A percentile compares a stretch with the other conserved stretches of the same genome.
These are phyloP conservation scores for Malus hybrid DNA, from an alignment of 331 rosid species.

Conservation along the genomic window DNA sequence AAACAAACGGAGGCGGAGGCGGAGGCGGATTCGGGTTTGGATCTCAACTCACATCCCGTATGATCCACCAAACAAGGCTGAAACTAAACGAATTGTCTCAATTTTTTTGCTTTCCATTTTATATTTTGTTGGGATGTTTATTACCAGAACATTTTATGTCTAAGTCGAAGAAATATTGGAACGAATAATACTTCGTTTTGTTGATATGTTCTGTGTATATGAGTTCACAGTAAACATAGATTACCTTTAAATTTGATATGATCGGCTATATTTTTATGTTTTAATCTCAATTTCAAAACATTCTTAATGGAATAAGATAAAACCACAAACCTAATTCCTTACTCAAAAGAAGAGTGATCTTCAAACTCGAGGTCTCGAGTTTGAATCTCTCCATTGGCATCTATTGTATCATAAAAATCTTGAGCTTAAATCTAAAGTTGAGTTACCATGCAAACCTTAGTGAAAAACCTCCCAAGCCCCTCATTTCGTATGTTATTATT, in stretches of 20 bases:
- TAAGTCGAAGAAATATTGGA: not conserved
- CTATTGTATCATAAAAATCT: too few relatives aligned
- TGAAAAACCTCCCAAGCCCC: too few relatives aligned
- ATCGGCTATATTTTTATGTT: not conserved
- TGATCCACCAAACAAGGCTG: not conserved
- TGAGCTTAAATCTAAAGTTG: not conserved
- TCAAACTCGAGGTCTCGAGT: rapidly evolving
- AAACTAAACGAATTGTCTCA: not conserved
- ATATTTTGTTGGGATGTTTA: not conserved
- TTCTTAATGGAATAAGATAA: too few relatives aligned
- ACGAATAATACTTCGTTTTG: not conserved
- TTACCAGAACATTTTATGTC: not conserved
- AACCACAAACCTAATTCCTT: too few relatives aligned
- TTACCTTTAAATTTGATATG: not conserved
- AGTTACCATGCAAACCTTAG: not conserved
- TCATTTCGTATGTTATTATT: too few relatives aligned
- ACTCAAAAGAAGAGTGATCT: not conserved
- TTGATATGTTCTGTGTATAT: not conserved
- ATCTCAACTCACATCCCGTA: constrained; percentile 27
- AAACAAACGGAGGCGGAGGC: not conserved
- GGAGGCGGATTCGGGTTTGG: constrained; percentile 17
- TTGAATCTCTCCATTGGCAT: too few relatives aligned
- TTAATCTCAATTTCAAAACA: not conserved
- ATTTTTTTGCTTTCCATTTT: not conserved
- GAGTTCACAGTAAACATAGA: too few relatives aligned